Evolutionary conservation across 1,284 basidiomycete species (phyloP).

Genomic region (Cryptococcus jaspeensis): DNA sequence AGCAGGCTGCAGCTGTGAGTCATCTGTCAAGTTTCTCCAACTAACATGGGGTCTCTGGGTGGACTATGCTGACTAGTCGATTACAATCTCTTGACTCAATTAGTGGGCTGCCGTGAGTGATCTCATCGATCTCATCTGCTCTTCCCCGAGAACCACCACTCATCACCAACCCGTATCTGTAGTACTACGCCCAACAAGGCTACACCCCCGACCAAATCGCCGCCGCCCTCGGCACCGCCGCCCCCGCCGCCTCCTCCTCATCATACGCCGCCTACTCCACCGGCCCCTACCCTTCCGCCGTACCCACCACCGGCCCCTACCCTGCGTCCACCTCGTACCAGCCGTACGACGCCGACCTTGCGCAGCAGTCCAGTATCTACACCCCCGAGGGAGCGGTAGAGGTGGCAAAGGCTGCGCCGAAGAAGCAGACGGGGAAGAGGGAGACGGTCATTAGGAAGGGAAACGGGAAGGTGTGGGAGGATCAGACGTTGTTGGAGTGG

Average conservation of each 20-base stretch:
- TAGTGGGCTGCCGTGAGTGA: slow-evolving; percentile 44
- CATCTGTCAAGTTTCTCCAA: neutral
- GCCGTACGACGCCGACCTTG: slow-evolving; percentile 32
- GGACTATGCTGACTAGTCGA: neutral
- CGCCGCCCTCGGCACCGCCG: slow-evolving; percentile 17
- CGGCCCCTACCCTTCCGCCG: neutral
- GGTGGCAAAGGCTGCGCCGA: slow-evolving; percentile 15
- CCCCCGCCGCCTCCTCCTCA: slow-evolving; percentile 10
- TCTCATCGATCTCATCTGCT: neutral
- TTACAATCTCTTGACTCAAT: neutral
- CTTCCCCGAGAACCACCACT: neutral
- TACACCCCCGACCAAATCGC: slow-evolving; percentile 36
- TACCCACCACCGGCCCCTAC: slow-evolving; percentile 11
- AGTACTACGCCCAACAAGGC: slow-evolving; percentile 53
- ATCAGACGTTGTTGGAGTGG: slow-evolving; percentile 96
- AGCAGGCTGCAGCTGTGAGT: slow-evolving; percentile 44
- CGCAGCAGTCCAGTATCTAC: slow-evolving; percentile 35
- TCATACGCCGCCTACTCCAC: slow-evolving; percentile 12
- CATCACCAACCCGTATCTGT: neutral
- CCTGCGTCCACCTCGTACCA: slow-evolving; percentile 13
- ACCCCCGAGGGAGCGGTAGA: slow-evolving; percentile 20
- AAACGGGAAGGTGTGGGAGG: slow-evolving; percentile 95
- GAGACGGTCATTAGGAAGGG: slow-evolving; percentile 93
- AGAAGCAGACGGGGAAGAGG: slow-evolving; percentile 64
- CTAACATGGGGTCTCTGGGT: neutral